phyloP scores from a whole-genome alignment of 768 basidiomycete species.

The Xerocomus brunneocitrinus region DNA sequence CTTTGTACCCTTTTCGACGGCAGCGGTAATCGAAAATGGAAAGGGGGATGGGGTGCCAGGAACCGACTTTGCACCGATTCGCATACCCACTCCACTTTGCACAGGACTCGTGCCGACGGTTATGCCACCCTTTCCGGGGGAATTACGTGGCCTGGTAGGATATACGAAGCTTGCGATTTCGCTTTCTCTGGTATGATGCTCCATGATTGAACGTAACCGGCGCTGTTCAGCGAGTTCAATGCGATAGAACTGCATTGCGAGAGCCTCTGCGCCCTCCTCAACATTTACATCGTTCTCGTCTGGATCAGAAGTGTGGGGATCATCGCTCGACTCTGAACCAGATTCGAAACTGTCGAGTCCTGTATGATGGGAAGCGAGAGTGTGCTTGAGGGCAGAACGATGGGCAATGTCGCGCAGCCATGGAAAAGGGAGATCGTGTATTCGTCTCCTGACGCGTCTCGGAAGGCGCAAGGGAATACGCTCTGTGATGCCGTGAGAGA shows the following conservation, averaged over 20 bases:
- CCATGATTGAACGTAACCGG: conserved; percentile 85
- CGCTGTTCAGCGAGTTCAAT: conserved; percentile 91
- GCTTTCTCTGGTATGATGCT: conserved; percentile 74
- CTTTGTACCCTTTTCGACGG: conserved; percentile 90
- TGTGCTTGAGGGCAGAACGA: conserved; percentile 35
- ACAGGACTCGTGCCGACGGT: background rate
- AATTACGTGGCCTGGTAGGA: conserved; percentile 7
- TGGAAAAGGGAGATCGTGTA: conserved; percentile 71
- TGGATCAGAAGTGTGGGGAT: conserved; percentile 28
- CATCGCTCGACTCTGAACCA: conserved; percentile 35
- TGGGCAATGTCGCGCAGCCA: conserved; percentile 76
- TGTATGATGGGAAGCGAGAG: conserved; percentile 10
- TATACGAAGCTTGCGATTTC: conserved; percentile 11
- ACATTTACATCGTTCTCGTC: conserved; percentile 38
- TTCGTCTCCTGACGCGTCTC: conserved; percentile 45
- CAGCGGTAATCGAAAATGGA: conserved; percentile 95
- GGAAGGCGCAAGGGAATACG: conserved; percentile 72
- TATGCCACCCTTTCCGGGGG: background rate
- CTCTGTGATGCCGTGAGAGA: conserved; percentile 69
- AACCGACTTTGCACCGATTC: conserved; percentile 11
- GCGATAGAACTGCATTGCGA: conserved; percentile 91
- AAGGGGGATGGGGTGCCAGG: conserved; percentile 30
- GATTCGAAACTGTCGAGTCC: conserved; percentile 19
- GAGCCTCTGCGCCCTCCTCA: conserved; percentile 68
- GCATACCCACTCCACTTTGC: background rate